Conservation (phyloP, 495 filamentous ascomycete species). For the Schizothecium vesticola region DNA sequence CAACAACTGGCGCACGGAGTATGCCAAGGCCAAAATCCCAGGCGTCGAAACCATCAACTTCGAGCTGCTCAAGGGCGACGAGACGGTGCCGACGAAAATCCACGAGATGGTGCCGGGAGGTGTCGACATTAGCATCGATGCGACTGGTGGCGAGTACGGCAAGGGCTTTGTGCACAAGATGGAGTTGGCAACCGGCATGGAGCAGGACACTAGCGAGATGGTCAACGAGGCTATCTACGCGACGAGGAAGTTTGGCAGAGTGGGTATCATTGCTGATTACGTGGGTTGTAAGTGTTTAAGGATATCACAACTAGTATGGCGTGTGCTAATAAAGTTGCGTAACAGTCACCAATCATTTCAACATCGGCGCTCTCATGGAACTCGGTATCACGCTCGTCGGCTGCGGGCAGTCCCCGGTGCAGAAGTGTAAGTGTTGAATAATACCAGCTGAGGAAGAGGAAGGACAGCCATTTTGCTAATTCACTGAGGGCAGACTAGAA, state of each 20-base stretch:
- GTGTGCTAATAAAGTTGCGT: neutral
- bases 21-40: slow-evolving; percentile 2
- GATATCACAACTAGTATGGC: neutral
- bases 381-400: slow-evolving; percentile 9
- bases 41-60: slow-evolving; percentile 12
- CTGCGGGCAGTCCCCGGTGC: slow-evolving; percentile 7
- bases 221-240: slow-evolving; percentile 8
- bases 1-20: slow-evolving; percentile 12
- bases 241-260: slow-evolving; percentile 10
- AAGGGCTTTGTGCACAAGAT: slow-evolving; percentile 10
- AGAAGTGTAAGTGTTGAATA: slow-evolving; percentile 4
- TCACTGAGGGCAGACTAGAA: neutral
- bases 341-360: slow-evolving; percentile 14
- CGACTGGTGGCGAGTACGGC: slow-evolving; percentile 13
- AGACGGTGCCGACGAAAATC: slow-evolving; percentile 8
- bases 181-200: slow-evolving; percentile 5
- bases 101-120: slow-evolving; percentile 12
- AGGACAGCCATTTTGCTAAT: neutral
- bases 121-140: slow-evolving; percentile 13
- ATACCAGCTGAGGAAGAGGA: too few species aligned
- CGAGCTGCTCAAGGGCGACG: neutral
- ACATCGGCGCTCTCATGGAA: slow-evolving; percentile 11
- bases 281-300: slow-evolving; percentile 2
- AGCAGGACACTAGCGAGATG: slow-evolving; percentile 16
- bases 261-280: slow-evolving; percentile 11